These are phyloP conservation scores for Solanum chiquidenum DNA, from an alignment of 257 asterid genomes.

Conservation along the genomic window DNA sequence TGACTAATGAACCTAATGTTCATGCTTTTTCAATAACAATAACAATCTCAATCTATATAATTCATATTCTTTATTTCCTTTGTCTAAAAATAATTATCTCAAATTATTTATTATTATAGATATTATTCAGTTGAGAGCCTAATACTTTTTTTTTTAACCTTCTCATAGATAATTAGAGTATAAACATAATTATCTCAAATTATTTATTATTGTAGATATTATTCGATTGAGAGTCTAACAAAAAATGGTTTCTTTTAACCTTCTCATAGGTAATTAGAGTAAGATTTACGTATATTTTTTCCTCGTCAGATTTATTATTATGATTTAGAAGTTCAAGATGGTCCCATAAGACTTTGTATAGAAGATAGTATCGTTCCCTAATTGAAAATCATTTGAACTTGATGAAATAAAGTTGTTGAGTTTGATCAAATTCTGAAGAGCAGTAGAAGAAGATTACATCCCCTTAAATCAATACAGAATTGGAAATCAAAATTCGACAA, in stretches of 20 bases:
- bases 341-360: neutral
- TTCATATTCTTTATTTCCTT: neutral
- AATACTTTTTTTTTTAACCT: neutral
- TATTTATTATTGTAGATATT: no score
- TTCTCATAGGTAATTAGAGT: neutral
- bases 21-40: neutral
- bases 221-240: no score
- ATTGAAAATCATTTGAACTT: neutral
- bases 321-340: neutral
- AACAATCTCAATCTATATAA: neutral
- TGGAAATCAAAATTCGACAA: neutral
- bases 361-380: neutral
- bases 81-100: neutral
- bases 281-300: neutral
- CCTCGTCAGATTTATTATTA: neutral
- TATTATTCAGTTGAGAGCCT: neutral
- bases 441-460: neutral
- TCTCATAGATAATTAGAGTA: neutral
- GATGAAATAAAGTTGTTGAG: neutral
- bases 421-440: neutral
- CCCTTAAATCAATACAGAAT: neutral
- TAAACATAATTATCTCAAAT: neutral
- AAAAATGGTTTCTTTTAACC: neutral
- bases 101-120: neutral
- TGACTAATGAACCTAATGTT: neutral